These are phyloP conservation scores for Lentinula detonsa DNA, from an alignment of 768 basidiomycete species.

Conservation along the genomic window DNA sequence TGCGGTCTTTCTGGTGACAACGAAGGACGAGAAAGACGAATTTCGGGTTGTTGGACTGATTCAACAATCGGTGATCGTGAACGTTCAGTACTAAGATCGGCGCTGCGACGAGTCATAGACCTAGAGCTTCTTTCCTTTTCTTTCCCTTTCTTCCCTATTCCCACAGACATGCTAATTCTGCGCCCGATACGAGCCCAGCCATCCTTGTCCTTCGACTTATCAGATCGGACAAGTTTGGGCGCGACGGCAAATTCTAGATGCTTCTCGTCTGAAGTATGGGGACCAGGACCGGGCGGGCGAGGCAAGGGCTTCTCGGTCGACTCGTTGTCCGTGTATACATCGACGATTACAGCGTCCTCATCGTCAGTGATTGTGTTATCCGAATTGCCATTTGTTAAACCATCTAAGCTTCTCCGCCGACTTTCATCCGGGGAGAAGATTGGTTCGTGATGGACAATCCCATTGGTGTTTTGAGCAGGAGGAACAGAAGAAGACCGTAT, in stretches of 20 bases:
- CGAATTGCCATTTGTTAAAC: conserved; percentile 13
- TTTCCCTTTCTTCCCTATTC: conserved; percentile 32
- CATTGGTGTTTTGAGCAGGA: conserved; percentile 24
- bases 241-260: conserved; percentile 30
- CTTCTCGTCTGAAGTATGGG: conserved; percentile 21
- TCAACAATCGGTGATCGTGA: background rate
- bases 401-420: conserved; percentile 40
- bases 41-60: background rate
- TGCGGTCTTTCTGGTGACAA: conserved; percentile 2
- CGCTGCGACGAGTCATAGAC: conserved; percentile 5
- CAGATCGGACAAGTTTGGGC: conserved; percentile 24
- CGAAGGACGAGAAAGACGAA: conserved; percentile 5
- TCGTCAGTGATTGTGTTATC: conserved; percentile 9
- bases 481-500: conserved; percentile 56
- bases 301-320: background rate
- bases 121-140: conserved; percentile 17
- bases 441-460: conserved; percentile 27
- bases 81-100: background rate
- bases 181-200: conserved; percentile 62
- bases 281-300: background rate
- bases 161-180: conserved; percentile 56
- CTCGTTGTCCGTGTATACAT: background rate
- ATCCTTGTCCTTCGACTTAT: conserved; percentile 33
- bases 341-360: background rate
- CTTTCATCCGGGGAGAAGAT: conserved; percentile 29